phyloP scores from a whole-genome alignment of 2,329 filamentous ascomycete species.

The Didymella pinodella region DNA sequence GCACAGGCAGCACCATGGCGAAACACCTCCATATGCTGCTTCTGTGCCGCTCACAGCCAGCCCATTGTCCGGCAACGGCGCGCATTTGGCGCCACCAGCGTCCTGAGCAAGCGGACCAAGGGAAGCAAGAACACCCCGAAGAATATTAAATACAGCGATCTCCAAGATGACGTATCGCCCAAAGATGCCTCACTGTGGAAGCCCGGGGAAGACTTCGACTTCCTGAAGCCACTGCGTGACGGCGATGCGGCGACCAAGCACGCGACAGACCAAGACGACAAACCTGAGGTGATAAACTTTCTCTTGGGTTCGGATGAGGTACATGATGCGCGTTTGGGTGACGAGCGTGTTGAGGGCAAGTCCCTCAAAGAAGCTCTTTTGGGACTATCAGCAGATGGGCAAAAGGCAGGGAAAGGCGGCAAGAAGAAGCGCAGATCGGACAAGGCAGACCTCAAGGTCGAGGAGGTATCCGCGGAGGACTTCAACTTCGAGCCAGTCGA shows the following conservation, averaged over 20 bases:
- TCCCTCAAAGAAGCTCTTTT: conserved; percentile 37
- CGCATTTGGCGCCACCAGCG: conserved; percentile 27
- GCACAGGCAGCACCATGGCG: conserved; percentile 31
- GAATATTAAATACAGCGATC: conserved; percentile 2
- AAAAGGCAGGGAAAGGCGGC: conserved; percentile 12
- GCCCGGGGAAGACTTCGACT: background rate
- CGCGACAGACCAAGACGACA: background rate
- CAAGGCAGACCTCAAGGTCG: conserved; percentile 32
- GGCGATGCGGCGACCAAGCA: background rate
- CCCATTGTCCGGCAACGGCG: conserved; percentile 20
- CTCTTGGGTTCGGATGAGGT: background rate
- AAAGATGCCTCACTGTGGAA: background rate
- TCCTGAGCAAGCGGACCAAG: conserved; percentile 16
- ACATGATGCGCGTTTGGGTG: background rate
- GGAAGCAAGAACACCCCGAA: conserved; percentile 1
- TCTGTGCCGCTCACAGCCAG: conserved; percentile 30
- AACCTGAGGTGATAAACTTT: background rate
- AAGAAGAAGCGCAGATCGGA: conserved; percentile 2
- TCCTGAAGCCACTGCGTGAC: background rate
- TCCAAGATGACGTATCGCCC: background rate
- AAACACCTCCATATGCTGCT: conserved; percentile 28
- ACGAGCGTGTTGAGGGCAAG: conserved; percentile 8
- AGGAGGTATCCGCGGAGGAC: conserved; percentile 35
- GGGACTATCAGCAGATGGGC: conserved; percentile 12
- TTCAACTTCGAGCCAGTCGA: conserved; percentile 51